These are phyloP conservation scores for Sporothrix mexicana DNA, from an alignment of 2,329 filamentous ascomycete species.

Conservation along the genomic window DNA sequence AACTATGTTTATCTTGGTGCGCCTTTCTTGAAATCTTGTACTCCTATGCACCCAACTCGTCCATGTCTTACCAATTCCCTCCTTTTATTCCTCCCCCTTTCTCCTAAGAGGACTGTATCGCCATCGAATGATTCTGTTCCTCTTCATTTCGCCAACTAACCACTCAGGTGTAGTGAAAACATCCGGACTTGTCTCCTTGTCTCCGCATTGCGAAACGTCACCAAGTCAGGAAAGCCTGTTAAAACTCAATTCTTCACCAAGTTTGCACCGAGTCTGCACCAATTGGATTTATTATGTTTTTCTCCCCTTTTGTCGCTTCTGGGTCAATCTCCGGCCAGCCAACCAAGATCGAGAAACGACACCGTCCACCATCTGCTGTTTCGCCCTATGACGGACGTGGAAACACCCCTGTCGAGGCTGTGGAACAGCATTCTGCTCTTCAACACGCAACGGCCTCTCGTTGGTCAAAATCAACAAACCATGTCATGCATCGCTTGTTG, in stretches of 20 bases:
- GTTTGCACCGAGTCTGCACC: too few species aligned
- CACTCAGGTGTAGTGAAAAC: neutral
- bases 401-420: slow-evolving; percentile 18
- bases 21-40: neutral
- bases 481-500: neutral
- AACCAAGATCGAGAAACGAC: slow-evolving; percentile 7
- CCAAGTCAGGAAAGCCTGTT: neutral
- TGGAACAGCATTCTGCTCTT: slow-evolving; percentile 12
- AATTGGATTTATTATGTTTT: neutral
- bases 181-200: neutral
- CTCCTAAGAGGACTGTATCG: neutral
- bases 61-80: neutral
- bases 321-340: slow-evolving; percentile 20
- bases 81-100: slow-evolving; percentile 5
- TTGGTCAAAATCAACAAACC: neutral
- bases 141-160: neutral
- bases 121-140: neutral
- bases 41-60: neutral
- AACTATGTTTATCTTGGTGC: neutral
- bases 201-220: neutral
- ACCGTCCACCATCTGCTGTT: neutral
- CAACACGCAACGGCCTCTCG: slow-evolving; percentile 19
- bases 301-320: neutral
- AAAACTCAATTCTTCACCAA: neutral
- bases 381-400: slow-evolving; percentile 14